Base-by-base conservation (phyloP, 2,329 filamentous ascomycete species). In the Pyrenochaeta sp. region DNA sequence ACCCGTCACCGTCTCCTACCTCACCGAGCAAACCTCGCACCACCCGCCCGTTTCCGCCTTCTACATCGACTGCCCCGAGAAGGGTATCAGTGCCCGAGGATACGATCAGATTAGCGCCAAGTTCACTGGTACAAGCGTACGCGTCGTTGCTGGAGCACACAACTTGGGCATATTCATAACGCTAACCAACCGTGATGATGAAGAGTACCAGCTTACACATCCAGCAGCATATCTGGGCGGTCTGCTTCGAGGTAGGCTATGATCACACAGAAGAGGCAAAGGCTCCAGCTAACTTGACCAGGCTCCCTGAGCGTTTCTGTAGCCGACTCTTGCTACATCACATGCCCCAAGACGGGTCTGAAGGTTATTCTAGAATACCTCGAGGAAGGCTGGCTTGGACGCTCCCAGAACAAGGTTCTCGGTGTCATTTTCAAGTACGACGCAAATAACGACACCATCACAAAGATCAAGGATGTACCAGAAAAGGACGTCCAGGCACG, bases 21-120 rank as follows among this genome's bases (percentile, higher is more conserved):
- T 99, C 48, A 97, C 94, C 18, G 94, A 99, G 74, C 94, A 99
- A 75, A 99, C 94, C 7, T 96, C 91, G 6, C 94, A 99, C 65
- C 94, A 99, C 73, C 94, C 94, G 22, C 94, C 94, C 7, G 93
- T 99, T 55, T 97, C 93, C 58, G 94, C 94, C 10, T 99, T 96
- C 73, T 93, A 89, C 71, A 86, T 96, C 53, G 87, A 91, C 65
- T 99, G 94, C 67, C 91, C 92, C 1, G 89, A 95, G 58, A 92
- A 90, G 67, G 94, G 93, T 19, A 82, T 99, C 55, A 85, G 84
- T 24, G 94, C 94, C 11, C 83, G 88, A 45, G 94, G 94, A 1
- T 99, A 93, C 67, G 94, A 99, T 67, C 94, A 99, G 76, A 86
- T 99, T 62, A 93, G 89, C 58, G 94, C 94, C 65, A 97, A 96